A percentile compares a stretch with the other conserved stretches of the same genome.
phyloP scores from a whole-genome alignment of 352 stramenopile genomes.

The Aphanomyces astaci region DNA sequence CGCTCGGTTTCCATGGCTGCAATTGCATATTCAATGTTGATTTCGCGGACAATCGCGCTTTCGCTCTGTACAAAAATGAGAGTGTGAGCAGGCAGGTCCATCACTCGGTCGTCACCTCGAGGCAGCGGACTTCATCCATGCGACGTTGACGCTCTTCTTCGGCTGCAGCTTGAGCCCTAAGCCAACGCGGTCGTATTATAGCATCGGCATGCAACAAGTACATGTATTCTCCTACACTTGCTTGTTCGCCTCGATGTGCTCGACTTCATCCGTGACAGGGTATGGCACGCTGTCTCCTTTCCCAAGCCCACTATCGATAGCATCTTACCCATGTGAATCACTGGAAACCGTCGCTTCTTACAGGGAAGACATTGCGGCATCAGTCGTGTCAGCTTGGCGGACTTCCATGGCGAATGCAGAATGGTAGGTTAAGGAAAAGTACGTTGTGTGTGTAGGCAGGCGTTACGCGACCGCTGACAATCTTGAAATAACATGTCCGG shows the following conservation, averaged over 20 bases:
- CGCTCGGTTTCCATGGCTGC: constrained; percentile 51
- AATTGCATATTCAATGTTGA: constrained; percentile 64
- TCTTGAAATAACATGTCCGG: too few relatives aligned
- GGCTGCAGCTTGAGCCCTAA: constrained; percentile 41
- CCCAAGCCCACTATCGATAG: background rate
- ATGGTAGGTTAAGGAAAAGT: too few relatives aligned
- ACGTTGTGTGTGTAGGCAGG: too few relatives aligned
- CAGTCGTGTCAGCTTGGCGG: background rate
- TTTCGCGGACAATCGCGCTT: constrained; percentile 55
- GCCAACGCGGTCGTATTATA: background rate
- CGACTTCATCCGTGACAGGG: background rate
- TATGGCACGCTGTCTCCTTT: background rate
- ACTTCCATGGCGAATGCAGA: background rate
- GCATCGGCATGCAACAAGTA: background rate
- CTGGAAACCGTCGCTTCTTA: background rate
- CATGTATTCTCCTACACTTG: too few relatives aligned
- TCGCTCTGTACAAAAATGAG: constrained; percentile 31
- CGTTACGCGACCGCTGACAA: too few relatives aligned
- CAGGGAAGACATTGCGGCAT: background rate
- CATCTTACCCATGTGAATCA: background rate
- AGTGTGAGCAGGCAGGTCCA: background rate
- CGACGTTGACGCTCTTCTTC: constrained; percentile 51
- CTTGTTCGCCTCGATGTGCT: background rate
- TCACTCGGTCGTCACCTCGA: constrained; percentile 27
- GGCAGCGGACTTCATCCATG: constrained; percentile 41